Base-by-base conservation (phyloP, 352 stramenopile species). In the Peronospora destructor region DNA sequence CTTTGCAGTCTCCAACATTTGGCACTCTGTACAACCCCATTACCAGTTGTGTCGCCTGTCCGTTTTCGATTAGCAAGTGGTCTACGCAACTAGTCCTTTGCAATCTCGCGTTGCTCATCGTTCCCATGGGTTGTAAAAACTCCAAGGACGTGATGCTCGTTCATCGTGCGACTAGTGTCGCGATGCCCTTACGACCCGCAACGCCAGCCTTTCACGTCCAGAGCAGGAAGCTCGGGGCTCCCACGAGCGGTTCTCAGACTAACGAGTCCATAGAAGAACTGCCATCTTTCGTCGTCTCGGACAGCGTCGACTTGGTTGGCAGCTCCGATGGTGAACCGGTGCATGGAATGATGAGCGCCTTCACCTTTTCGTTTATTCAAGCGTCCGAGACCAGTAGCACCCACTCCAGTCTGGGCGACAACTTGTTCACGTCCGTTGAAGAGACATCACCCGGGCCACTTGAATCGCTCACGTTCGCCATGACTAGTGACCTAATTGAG, bases 301-400 rank as follows among this genome's bases (percentile, higher is more conserved):
- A 64, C 42, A 76, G 57, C 23, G 62, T 56, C 30, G 66, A 76
- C 32, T 34, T 74, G 28, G 62, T 75, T 25, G 50, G 66, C n/a
- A 76, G 67, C 50, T 71, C 74, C 8, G 72, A 82, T 55, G 73
- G 73, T 48, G 75, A 86, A 40, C 58, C 52, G 11, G 75, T 86
- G 48, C 63, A 70, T 16, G 72, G 65, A 26, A 65, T 86, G 49
- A 66, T 84, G 28, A 62, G 64, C 44, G 71, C 65, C 51, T 86
- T 86, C 47, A 78, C 72, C 8, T 86, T 86, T 56, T 86, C 75
- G 29, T 86, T 84, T 53, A 86, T 86, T 45, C 71, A 86, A 47
- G 64, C 77, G 29, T 77, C 64, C 13, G 67, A 75, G 36, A 34
- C 53, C 26, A 71, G 58, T 38, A 62, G 55, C 39, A 74, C 46